phyloP scores from a whole-genome alignment of 1,139 yeast genomes.

The Lodderomyces metapsilosis region DNA sequence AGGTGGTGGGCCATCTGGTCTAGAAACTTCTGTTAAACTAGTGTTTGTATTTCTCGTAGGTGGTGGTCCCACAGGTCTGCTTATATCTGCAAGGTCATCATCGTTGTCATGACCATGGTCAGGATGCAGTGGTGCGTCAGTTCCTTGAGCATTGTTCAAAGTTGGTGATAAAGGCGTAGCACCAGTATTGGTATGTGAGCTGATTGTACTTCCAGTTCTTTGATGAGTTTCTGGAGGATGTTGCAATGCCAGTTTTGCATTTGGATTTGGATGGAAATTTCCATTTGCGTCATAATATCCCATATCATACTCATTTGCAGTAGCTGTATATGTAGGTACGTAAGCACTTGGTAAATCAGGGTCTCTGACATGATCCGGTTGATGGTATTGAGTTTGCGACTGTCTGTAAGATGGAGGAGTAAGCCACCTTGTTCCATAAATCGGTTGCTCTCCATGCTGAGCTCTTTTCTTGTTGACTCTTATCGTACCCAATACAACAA shows the following conservation, averaged over 20 bases:
- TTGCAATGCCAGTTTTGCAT: constrained; percentile 21
- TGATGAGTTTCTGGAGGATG: constrained; percentile 23
- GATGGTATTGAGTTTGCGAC: constrained; percentile 61
- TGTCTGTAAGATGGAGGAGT: constrained; percentile 86
- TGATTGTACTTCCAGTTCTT: constrained; percentile 16
- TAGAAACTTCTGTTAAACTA: background rate
- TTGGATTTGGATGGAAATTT: constrained; percentile 42
- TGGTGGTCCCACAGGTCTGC: constrained; percentile 6
- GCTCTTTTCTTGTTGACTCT: constrained; percentile 61
- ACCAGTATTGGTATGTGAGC: constrained; percentile 13
- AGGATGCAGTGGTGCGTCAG: background rate
- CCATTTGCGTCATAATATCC: constrained; percentile 81
- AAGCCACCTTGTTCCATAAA: constrained; percentile 86
- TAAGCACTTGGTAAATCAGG: constrained; percentile 37
- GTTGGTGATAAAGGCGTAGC: constrained; percentile 8
- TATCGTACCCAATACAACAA: constrained; percentile 53
- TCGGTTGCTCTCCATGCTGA: constrained; percentile 62
- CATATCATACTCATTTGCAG: constrained; percentile 66
- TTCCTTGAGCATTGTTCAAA: background rate
- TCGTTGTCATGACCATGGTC: background rate
- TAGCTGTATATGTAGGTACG: constrained; percentile 58
- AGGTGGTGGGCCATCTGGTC: constrained; percentile 1
- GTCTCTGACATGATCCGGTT: constrained; percentile 32
- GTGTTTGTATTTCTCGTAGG: constrained; percentile 1
- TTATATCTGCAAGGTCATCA: constrained; percentile 5